Evolutionary conservation across 768 basidiomycete genomes (phyloP), one percentile per base, ranked within the genome.

Genomic region (Austroboletus eburneus): DNA sequence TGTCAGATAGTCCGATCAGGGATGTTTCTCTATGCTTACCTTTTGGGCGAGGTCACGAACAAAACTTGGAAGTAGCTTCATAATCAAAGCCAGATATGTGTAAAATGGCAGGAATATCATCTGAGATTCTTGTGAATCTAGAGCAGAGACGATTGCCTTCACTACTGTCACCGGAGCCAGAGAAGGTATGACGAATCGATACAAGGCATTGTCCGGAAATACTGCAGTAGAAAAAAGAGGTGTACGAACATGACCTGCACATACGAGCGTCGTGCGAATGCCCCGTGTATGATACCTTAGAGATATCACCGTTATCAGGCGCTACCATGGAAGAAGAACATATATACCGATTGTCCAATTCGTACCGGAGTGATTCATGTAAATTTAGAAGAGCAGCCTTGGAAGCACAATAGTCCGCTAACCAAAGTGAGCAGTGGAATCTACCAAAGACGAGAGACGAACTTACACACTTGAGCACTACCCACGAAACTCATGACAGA

Each of bases 351-450:
- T 85, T 80, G 63, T 93, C 87, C 16, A 98, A 79, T 64, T 99
- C 95, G 56, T 83, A 87, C 42, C 91, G 79, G 43, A 99, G 74
- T 13, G 87, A 84, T 54, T 93, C 87, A 55, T 95, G 83, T 37
- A 97, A 66, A 25, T 79, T 78, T 14, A 88, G 71, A 18, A 87
- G 61, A n/a, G 94, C 93, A 10, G 92, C 89, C 70, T 99, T 99
- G 21, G 91, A 91, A 9, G 92, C 91, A 63, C 76, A 77, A 64
- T 99, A 98, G 68, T 95, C 91, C 58, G 83, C 89, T 91, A 46
- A 18, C 27, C 30, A 49, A 25, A 16, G n/a, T 65, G 32, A 56
- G 37, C 24, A 29, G 49, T 7, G 39, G 22, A 23, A 42, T 41
- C 20, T 35, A 39, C 21, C 9, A 18, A 50, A 25, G n/a, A 49